Percentiles rank a stretch among this genome's conserved stretches.
Evolutionary conservation across 129 eudicot species (phyloP).

Genomic region (Mikania micrantha): DNA sequence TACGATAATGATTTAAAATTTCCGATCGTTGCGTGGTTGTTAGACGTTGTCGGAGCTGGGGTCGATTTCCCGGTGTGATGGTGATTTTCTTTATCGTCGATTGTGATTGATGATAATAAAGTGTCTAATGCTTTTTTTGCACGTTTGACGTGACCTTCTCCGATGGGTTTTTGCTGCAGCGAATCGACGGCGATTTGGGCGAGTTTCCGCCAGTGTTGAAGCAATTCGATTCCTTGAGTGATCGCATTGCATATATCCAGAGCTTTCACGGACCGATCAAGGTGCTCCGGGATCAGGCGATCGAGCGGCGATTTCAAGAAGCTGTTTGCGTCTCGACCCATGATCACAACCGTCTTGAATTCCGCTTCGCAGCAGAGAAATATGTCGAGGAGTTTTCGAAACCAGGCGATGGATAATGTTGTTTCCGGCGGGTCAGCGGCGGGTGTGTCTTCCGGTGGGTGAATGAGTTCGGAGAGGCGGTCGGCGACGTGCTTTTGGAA

Average conservation of each 20-base stretch:
- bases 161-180: slow-evolving; percentile 48
- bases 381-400: slow-evolving; percentile 59
- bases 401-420: slow-evolving; percentile 62
- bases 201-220: slow-evolving; percentile 55
- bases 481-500: slow-evolving; percentile 67
- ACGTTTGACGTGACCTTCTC: slow-evolving; percentile 64
- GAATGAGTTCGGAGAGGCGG: slow-evolving; percentile 57
- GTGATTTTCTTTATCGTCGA: slow-evolving; percentile 52
- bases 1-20: slow-evolving; percentile 37
- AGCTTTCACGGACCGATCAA: slow-evolving; percentile 66
- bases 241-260: slow-evolving; percentile 78
- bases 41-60: slow-evolving; percentile 6
- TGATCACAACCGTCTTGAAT: slow-evolving; percentile 61
- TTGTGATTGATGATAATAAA: slow-evolving; percentile 40
- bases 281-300: slow-evolving; percentile 61
- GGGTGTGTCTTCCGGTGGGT: slow-evolving; percentile 23
- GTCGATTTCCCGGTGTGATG: slow-evolving; percentile 16
- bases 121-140: slow-evolving; percentile 57
- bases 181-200: slow-evolving; percentile 58
- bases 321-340: slow-evolving; percentile 61
- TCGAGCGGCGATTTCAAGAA: slow-evolving; percentile 76
- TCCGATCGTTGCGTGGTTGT: slow-evolving; percentile 29
- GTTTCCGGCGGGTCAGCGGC: slow-evolving; percentile 18
- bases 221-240: slow-evolving; percentile 55
- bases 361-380: slow-evolving; percentile 77